Conservation (phyloP, 129 eudicot species). For the Ambrosia artemisiifolia region DNA sequence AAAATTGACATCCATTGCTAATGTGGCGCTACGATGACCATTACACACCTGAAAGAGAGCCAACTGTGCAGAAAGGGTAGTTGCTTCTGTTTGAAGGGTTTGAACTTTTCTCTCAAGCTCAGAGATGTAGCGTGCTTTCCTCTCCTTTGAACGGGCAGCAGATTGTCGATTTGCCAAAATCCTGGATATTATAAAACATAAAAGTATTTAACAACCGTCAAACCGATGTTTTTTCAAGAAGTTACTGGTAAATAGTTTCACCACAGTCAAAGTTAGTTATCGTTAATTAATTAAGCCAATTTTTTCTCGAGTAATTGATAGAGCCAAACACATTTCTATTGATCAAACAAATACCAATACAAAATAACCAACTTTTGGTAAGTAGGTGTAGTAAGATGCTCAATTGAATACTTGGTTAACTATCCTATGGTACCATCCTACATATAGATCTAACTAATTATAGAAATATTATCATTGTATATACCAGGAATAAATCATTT, state of each 20-base stretch:
- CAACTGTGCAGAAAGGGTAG: conserved; percentile 84
- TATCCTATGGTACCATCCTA: background rate
- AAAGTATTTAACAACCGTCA: conserved; percentile 6
- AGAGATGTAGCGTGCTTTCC: conserved; percentile 78
- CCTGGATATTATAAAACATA: conserved; percentile 35
- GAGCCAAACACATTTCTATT: background rate
- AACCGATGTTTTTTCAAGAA: background rate
- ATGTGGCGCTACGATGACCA: no score
- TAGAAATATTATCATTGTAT: background rate
- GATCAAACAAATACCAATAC: background rate
- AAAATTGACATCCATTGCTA: background rate
- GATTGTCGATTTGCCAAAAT: conserved; percentile 94
- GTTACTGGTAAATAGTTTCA: background rate
- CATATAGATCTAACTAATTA: background rate
- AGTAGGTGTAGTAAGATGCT: background rate
- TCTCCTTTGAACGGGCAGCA: conserved; percentile 96
- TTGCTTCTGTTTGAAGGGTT: conserved; percentile 88
- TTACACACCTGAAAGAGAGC: conserved; percentile 67
- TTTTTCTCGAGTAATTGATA: background rate
- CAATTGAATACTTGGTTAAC: background rate
- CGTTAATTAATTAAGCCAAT: background rate
- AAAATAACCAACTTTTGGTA: conserved; percentile 1
- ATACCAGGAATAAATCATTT: background rate
- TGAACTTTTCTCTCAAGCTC: conserved; percentile 93
- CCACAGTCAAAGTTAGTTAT: background rate